phyloP scores from a whole-genome alignment of 345 rosid genomes.

The Geranium rotundifolium region DNA sequence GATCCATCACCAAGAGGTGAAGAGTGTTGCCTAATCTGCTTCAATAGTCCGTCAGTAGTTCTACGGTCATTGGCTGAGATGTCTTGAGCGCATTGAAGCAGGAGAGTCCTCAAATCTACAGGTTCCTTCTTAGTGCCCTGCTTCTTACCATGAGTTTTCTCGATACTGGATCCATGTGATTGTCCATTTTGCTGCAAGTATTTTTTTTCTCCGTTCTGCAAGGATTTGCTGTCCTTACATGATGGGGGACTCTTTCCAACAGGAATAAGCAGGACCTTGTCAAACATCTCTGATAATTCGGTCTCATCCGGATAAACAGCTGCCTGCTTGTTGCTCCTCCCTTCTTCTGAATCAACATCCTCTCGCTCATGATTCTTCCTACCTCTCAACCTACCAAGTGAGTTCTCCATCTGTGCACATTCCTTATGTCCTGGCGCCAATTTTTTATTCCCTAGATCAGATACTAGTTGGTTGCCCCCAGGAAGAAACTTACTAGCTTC shows the following conservation, averaged over 20 bases:
- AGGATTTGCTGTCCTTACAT: neutral
- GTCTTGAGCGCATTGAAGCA: conserved; percentile 27
- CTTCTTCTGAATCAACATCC: conserved; percentile 18
- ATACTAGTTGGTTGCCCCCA: conserved; percentile 12
- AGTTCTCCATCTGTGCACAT: conserved; percentile 5
- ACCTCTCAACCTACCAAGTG: conserved; percentile 9
- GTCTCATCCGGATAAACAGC: conserved; percentile 24
- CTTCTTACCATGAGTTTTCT: conserved; percentile 11
- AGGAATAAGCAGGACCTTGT: conserved; percentile 18
- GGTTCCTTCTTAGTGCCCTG: conserved; percentile 3
- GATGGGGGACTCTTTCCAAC: neutral
- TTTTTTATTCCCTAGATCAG: conserved; percentile 17
- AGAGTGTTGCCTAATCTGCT: conserved; percentile 25
- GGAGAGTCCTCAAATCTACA: conserved; percentile 23
- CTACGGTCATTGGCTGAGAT: conserved; percentile 18
- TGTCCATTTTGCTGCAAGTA: conserved; percentile 5
- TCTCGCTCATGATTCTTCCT: conserved; percentile 29
- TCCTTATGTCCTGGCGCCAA: conserved; percentile 1
- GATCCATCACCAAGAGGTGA: conserved; percentile 27
- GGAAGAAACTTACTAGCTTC: conserved; percentile 45
- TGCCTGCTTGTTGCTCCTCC: conserved; percentile 29
- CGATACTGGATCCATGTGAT: conserved; percentile 11
- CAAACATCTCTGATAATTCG: conserved; percentile 32
- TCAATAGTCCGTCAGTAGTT: conserved; percentile 18
- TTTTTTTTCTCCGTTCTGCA: conserved; percentile 9